Base-by-base conservation (phyloP, 2,329 filamentous ascomycete species). In the Neonectria neomacrospora region DNA sequence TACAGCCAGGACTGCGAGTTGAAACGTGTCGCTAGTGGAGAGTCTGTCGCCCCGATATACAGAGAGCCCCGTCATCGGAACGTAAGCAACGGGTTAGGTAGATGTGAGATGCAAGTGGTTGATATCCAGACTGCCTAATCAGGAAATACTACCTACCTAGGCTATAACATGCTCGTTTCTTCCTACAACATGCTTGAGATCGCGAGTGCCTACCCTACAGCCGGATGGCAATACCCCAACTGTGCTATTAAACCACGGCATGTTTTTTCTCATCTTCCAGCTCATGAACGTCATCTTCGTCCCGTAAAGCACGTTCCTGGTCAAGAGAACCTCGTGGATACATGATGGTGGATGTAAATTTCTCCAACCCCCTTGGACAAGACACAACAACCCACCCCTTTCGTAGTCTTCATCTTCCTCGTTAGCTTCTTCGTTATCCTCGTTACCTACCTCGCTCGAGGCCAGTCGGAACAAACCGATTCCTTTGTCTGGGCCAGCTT, bases 401-500 rank as follows among this genome's bases (percentile, higher is more conserved):
- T 12, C n/a, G n/a, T 16, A 66, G 60, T 66, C 26, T 53, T 44
- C 20, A 50, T 66, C 26, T 63, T 53, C 16, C 61, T 66, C 18
- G 53, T 44, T n/a, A 58, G 53, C 20, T 66, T 66, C 32, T 44
- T 62, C 34, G 39, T 59, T 12, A 61, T 61, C 7, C 59, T 63
- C 10, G 55, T 68, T 16, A 58, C 60, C 11, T 66, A 47, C 32
- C 30, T 68, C 44, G 52, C 64, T 23, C 42, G 54, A 52, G 60
- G 44, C 42, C 57, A 41, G 2, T 41, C 41, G 3, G 63, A 64
- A 12, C 47, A 62, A 10, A 22, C 45, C 18, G 41, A 59, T 22
- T 52, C 53, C 2, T 75, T 72, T 26, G 75, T 79, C 0, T 79
- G 76, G 73, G 69, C 65, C 11, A 67, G 61, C 3, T 78, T 77